Conservation (phyloP, 78 protist genomes). For the Dictyostelium brefeldianum region DNA sequence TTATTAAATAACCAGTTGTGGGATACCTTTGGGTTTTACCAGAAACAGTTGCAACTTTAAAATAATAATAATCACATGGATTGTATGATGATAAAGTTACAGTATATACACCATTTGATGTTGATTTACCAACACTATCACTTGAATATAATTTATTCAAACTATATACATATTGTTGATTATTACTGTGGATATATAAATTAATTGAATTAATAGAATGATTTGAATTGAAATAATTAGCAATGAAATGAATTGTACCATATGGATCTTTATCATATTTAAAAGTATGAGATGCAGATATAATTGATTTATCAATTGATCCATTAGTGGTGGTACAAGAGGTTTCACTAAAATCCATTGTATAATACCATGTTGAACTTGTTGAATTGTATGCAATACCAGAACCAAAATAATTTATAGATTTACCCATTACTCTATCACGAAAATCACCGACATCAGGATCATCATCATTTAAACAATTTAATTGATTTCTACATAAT, state of each 20-base stretch:
- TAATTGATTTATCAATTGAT: neutral
- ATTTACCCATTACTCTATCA: conserved; percentile 13
- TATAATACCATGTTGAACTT: neutral
- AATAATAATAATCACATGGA: conserved; percentile 8
- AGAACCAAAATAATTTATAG: neutral
- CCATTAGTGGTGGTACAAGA: neutral
- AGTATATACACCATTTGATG: conserved; percentile 15
- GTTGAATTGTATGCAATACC: neutral
- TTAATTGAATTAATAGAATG: neutral
- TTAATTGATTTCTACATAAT: neutral
- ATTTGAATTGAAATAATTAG: neutral
- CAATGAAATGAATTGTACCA: neutral
- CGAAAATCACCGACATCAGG: conserved; percentile 16
- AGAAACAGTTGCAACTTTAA: neutral
- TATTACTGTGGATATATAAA: neutral
- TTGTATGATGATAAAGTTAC: neutral
- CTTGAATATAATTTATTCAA: conserved; percentile 17
- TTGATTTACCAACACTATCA: neutral
- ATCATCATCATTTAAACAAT: conserved; percentile 19
- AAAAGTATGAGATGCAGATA: neutral
- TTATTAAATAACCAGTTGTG: conserved; percentile 9
- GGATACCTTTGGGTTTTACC: neutral
- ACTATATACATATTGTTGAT: neutral
- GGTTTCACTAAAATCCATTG: neutral
- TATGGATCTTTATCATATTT: conserved; percentile 4